phyloP scores from a whole-genome alignment of 2,329 filamentous ascomycete species.

The Tolypocladium nubicola region DNA sequence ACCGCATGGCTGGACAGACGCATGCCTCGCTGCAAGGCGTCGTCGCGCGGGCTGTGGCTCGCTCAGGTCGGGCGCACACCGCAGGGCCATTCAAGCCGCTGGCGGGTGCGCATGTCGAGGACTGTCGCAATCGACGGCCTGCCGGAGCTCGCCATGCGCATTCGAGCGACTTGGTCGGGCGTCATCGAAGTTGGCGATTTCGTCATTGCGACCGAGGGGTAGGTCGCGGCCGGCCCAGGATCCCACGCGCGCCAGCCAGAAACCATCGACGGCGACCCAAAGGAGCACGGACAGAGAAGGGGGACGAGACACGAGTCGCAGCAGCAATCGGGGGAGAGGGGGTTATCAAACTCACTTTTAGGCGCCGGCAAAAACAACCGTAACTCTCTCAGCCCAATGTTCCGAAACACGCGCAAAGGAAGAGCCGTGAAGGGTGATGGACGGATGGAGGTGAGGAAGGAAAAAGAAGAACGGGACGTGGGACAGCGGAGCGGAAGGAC shows the following conservation, averaged over 20 bases:
- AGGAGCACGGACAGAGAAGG: neutral
- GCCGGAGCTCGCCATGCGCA: neutral
- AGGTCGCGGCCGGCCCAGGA: constrained; percentile 1
- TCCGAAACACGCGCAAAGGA: constrained; percentile 36
- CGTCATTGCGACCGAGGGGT: constrained; percentile 8
- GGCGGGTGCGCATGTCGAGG: neutral
- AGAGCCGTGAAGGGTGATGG: constrained; percentile 29
- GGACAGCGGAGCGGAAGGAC: constrained; percentile 22
- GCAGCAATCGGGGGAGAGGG: neutral
- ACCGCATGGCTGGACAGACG: neutral
- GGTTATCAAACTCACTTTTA: constrained; percentile 37
- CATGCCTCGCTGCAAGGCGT: neutral
- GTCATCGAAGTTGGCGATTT: constrained; percentile 2
- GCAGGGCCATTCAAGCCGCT: neutral
- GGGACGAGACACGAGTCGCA: neutral
- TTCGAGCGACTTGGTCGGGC: neutral
- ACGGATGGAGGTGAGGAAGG: constrained; percentile 14
- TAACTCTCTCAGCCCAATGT: constrained; percentile 30
- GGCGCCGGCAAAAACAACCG: constrained; percentile 39
- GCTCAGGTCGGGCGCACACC: neutral
- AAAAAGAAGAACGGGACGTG: constrained; percentile 19
- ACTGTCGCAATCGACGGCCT: neutral
- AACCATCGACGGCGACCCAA: neutral
- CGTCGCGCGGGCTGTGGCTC: neutral
- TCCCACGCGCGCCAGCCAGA: neutral